Evolutionary conservation across 179 eudicot genomes (phyloP).

Genomic region (Silene vulgaris): DNA sequence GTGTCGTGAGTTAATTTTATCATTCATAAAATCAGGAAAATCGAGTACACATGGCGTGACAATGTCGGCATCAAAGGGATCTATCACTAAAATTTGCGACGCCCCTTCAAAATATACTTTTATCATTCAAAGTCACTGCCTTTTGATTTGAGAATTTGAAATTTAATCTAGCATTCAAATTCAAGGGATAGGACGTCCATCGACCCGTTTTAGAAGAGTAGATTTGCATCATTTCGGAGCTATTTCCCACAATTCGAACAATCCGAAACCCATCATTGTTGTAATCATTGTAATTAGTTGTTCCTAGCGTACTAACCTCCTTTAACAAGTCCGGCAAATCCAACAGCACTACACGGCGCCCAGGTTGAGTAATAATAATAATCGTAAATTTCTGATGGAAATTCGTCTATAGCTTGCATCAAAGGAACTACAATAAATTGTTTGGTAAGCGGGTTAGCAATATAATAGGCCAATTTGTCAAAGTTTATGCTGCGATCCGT

Average conservation of each 20-base stretch:
- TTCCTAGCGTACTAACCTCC: background rate
- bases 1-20: no score
- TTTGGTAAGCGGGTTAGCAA: background rate
- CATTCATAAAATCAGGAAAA: no score
- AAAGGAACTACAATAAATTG: background rate
- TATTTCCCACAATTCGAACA: background rate
- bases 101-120: background rate
- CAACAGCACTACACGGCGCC: background rate
- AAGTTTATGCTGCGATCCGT: background rate
- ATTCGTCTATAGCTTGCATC: no score
- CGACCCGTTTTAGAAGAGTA: background rate
- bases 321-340: background rate
- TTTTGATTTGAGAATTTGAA: no score
- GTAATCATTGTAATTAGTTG: background rate
- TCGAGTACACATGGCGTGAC: background rate
- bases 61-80: constrained; percentile 1
- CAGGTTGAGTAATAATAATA: no score
- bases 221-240: background rate
- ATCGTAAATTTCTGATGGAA: background rate
- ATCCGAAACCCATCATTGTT: background rate
- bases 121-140: background rate
- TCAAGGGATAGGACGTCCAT: background rate
- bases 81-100: background rate
- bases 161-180: no score
- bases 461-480: background rate